phyloP scores from a whole-genome alignment of 352 stramenopile genomes.

The Globisporangium nodosum region DNA sequence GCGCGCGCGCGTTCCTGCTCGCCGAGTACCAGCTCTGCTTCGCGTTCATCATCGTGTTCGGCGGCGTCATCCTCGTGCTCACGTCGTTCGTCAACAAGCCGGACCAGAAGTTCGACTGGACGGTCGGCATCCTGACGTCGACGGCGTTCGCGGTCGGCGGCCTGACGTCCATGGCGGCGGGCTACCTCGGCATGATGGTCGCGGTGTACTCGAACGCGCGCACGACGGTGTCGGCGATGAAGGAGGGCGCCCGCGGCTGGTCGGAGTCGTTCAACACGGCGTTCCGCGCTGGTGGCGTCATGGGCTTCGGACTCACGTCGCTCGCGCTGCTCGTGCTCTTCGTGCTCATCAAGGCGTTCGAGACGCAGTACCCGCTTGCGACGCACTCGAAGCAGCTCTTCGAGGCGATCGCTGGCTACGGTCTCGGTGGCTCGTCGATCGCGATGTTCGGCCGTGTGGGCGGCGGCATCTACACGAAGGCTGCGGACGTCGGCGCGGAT shows the following conservation, averaged over 20 bases:
- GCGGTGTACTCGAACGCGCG: constrained; percentile 98
- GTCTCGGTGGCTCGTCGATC: constrained; percentile 97
- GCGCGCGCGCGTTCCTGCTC: constrained; percentile 96
- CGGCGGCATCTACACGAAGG: constrained; percentile 99
- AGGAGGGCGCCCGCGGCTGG: constrained; percentile 90
- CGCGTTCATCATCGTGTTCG: constrained; percentile 93
- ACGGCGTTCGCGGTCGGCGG: constrained; percentile 97
- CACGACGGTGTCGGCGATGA: constrained; percentile 97
- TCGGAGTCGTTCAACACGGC: constrained; percentile 97
- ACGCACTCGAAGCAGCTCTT: constrained; percentile 90
- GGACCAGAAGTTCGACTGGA: constrained; percentile 81
- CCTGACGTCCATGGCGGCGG: constrained; percentile 95
- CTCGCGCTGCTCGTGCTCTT: constrained; percentile 98
- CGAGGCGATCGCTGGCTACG: constrained; percentile 97
- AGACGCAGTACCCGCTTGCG: constrained; percentile 85
- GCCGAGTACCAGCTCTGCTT: constrained; percentile 98
- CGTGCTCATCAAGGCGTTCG: constrained; percentile 93
- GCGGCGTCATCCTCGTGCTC: constrained; percentile 85
- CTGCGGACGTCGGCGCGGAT: constrained; percentile 98
- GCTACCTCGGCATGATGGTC: constrained; percentile 99
- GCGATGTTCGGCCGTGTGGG: constrained; percentile 99
- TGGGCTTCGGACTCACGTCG: constrained; percentile 97
- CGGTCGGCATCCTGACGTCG: constrained; percentile 91
- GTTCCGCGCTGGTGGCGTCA: constrained; percentile 97
- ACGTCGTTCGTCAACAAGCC: constrained; percentile 89